Conservation (phyloP, 768 basidiomycete species). For the Amylocystis lapponica region DNA sequence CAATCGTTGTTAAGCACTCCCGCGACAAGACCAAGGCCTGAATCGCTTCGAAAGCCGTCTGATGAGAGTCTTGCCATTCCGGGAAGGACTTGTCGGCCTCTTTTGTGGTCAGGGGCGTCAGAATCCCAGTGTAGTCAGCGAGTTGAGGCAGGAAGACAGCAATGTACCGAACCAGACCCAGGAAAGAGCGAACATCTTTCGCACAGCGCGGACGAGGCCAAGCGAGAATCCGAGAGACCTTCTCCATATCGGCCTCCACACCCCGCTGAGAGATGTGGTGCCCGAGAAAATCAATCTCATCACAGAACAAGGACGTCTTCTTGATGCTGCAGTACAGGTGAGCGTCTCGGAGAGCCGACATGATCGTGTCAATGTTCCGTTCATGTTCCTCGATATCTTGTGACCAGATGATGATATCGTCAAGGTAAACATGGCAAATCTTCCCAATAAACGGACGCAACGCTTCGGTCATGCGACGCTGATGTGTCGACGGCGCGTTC, state of each 20-base stretch:
- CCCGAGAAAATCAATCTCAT: conserved; percentile 26
- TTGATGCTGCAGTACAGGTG: conserved; percentile 22
- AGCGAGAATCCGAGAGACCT: conserved; percentile 21
- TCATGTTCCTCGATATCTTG: conserved; percentile 23
- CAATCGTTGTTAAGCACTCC: conserved; percentile 26
- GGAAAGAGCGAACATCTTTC: conserved; percentile 10
- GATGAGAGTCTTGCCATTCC: conserved; percentile 22
- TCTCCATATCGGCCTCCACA: conserved; percentile 22
- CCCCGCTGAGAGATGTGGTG: conserved; percentile 27
- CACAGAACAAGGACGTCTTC: conserved; percentile 23
- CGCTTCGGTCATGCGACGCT: conserved; percentile 25
- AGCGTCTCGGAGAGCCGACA: conserved; percentile 12
- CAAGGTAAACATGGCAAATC: conserved; percentile 40
- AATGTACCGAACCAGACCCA: conserved; percentile 18
- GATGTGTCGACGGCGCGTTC: conserved; percentile 31
- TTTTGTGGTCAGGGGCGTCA: conserved; percentile 21
- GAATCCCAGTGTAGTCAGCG: conserved; percentile 12
- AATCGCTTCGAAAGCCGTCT: conserved; percentile 31
- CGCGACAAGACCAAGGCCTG: conserved; percentile 22
- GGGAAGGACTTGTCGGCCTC: conserved; percentile 24
- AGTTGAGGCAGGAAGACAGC: conserved; percentile 14
- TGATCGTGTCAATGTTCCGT: conserved; percentile 13
- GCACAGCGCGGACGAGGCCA: conserved; percentile 27
- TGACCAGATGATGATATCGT: conserved; percentile 44
- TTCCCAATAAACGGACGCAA: conserved; percentile 29